Evolutionary conservation across 768 basidiomycete genomes (phyloP).

Genomic region (Trametes gibbosa): DNA sequence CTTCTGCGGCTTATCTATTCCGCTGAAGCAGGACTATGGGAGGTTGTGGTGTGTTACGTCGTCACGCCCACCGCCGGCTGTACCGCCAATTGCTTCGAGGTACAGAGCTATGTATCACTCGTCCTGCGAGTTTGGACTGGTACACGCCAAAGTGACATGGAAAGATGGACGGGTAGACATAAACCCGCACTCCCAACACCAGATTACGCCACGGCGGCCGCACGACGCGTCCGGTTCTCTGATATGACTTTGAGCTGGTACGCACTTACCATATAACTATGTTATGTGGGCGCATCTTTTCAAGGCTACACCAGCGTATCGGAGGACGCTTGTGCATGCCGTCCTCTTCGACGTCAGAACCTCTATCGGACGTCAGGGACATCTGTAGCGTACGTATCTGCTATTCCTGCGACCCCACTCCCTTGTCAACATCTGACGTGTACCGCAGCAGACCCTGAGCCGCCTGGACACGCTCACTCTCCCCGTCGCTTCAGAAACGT

Average conservation of each 20-base stretch:
- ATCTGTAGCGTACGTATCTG: not conserved
- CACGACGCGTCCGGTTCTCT: not conserved
- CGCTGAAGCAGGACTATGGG: too few species aligned
- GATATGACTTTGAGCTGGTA: not conserved
- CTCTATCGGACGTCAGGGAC: not conserved
- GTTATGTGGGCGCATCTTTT: slow-evolving; percentile 4
- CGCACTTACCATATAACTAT: not conserved
- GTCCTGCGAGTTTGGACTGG: not conserved
- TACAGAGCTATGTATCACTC: not conserved
- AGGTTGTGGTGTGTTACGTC: too few species aligned
- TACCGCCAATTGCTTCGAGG: too few species aligned
- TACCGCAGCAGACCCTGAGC: not conserved
- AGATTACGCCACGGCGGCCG: not conserved
- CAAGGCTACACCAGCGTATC: not conserved
- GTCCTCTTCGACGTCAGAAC: not conserved
- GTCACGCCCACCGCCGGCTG: too few species aligned
- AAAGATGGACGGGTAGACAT: too few species aligned
- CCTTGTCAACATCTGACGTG: not conserved
- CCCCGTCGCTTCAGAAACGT: not conserved
- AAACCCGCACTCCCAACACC: not conserved
- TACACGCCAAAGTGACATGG: not conserved
- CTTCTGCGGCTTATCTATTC: too few species aligned
- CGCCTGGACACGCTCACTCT: not conserved
- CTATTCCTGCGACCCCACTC: not conserved
- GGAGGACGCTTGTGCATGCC: too few species aligned